Evolutionary conservation across 164 flowering plant genomes (phyloP).

Genomic region (Vitis cinerea): DNA sequence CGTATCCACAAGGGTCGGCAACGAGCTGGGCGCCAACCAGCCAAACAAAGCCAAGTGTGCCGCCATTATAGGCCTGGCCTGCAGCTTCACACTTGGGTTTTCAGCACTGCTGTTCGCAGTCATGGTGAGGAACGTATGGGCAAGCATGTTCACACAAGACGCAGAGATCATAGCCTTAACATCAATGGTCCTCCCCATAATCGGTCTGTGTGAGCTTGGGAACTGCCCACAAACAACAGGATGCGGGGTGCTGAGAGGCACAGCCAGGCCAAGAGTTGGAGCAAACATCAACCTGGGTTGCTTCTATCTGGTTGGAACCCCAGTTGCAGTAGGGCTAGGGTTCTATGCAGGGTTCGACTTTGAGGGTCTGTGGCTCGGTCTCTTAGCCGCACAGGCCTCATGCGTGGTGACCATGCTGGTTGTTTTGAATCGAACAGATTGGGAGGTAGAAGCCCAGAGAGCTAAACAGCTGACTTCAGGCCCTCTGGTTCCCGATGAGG

Average conservation of each 20-base stretch:
- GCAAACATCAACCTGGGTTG: conserved; percentile 65
- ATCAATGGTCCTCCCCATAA: conserved; percentile 52
- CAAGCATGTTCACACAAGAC: conserved; percentile 54
- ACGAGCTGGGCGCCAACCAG: conserved; percentile 54
- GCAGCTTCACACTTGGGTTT: conserved; percentile 45
- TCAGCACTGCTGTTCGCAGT: conserved; percentile 43
- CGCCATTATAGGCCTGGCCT: conserved; percentile 45
- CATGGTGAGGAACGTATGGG: conserved; percentile 48
- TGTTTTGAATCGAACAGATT: conserved; percentile 46
- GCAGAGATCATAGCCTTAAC: conserved; percentile 48
- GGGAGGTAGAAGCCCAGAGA: conserved; percentile 47
- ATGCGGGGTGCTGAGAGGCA: conserved; percentile 70
- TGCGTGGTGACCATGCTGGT: conserved; percentile 56
- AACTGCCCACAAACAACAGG: conserved; percentile 79
- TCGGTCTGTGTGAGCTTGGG: conserved; percentile 70
- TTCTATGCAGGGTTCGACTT: conserved; percentile 47
- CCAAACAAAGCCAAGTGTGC: conserved; percentile 47
- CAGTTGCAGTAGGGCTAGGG: conserved; percentile 49
- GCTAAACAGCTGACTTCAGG: conserved; percentile 44
- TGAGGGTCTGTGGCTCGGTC: conserved; percentile 65
- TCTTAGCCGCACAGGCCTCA: conserved; percentile 56
- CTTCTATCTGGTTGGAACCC: conserved; percentile 64
- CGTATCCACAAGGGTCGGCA: conserved; percentile 65
- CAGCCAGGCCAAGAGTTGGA: conserved; percentile 61
- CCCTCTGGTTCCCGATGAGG: conserved; percentile 10